Conservation (phyloP, 73 alveolate genomes). For the Halteria grandinella region DNA sequence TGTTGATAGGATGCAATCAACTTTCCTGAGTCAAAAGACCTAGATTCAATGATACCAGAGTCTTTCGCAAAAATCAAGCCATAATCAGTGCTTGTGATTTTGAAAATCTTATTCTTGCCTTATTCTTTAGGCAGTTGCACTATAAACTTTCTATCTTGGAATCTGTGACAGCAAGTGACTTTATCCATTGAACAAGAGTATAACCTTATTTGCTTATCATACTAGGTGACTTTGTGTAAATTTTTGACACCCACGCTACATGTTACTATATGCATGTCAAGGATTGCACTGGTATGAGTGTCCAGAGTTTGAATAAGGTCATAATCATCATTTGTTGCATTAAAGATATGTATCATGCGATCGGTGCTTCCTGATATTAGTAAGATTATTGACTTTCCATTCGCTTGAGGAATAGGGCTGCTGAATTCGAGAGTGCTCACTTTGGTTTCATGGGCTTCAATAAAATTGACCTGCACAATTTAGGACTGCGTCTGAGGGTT, state of each 20-base stretch:
- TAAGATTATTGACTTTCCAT: slow-evolving; percentile 3
- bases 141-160: slow-evolving; percentile 23
- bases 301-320: slow-evolving; percentile 27
- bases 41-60: slow-evolving; percentile 23
- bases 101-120: slow-evolving; percentile 11
- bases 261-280: slow-evolving; percentile 21
- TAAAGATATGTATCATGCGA: slow-evolving; percentile 43
- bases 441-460: slow-evolving; percentile 55
- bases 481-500: slow-evolving; percentile 21
- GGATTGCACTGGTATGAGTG: slow-evolving; percentile 24
- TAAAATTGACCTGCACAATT: slow-evolving; percentile 8
- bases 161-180: slow-evolving; percentile 4
- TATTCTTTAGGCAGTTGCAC: slow-evolving; percentile 22
- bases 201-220: slow-evolving; percentile 35
- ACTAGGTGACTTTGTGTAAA: slow-evolving; percentile 19
- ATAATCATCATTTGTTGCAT: slow-evolving; percentile 38
- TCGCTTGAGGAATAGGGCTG: slow-evolving; percentile 1
- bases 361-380: slow-evolving; percentile 40
- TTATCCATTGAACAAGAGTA: slow-evolving; percentile 52
- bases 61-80: slow-evolving; percentile 28
- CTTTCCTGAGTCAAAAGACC: background rate
- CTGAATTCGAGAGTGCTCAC: slow-evolving; percentile 24
- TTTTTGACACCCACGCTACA: slow-evolving; percentile 14
- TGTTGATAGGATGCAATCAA: background rate
- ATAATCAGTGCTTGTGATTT: slow-evolving; percentile 7